Base-by-base conservation (phyloP, 768 basidiomycete genomes). In the Xerocomellus chrysenteron region DNA sequence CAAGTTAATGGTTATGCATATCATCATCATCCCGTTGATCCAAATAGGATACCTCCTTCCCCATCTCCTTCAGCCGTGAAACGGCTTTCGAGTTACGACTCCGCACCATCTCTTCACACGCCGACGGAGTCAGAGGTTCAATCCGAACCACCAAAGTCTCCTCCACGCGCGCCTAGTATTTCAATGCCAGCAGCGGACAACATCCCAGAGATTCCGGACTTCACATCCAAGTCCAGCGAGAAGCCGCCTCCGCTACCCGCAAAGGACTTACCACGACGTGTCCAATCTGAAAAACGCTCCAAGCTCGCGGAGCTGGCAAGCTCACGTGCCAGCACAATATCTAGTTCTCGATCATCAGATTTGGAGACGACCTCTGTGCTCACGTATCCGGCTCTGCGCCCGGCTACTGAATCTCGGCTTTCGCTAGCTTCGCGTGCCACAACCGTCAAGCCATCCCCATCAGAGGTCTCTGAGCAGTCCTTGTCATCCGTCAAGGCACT, bases 301-400 rank as follows among this genome's bases (percentile, higher is more conserved):
- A 91, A 88, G 63, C 73, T 92, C 39, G 84, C 87, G 2, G 78
- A 79, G 56, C 73, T 91, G 19, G 88, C 89, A 12, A 86, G 80
- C 61, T 87, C 86, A 10, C 76, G 85, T 54, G 79, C 83, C 3
- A 82, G 81, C 53, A 77, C 77, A 30, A 65, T 76, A 44, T 68
- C 68, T 57, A 83, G 80, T 62, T 84, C 86, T 24, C 74, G 79
- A 47, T 82, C 84, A 24, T 82, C 80, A 3, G 81, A 80, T 55
- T 55, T 82, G 42, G 75, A 81, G 35, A 74, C 82, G 0, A 83
- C 82, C 4, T 85, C 88, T 26, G 77, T 87, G n/a, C 81, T 84
- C 62, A 90, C 90, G 1, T 91, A 86, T 65, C 86, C 88, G 24
- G 78, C 66, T 17, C 76, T 90, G 57, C 84, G 89, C 17, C 90